Base-by-base conservation (phyloP, 805 yeast species). In the Wickerhamomyces hampshirensis region DNA sequence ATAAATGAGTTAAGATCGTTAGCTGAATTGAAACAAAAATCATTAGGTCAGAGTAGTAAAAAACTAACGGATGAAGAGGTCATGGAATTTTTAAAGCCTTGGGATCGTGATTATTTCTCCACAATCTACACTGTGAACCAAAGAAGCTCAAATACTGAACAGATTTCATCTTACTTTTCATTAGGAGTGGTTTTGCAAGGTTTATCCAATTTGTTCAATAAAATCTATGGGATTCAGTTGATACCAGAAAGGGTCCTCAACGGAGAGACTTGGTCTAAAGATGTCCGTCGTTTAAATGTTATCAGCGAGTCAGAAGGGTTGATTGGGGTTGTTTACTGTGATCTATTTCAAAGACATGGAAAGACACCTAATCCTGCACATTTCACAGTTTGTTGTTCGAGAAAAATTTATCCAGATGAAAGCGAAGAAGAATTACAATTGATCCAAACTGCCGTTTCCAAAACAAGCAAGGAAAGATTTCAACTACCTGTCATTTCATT, bases 371-470 rank as follows among this genome's bases (percentile, higher is more conserved):
- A 82, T 40, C 97, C 98, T 1, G 95, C 98, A 0, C 98, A 93
- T 61, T 93, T 86, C 62, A 93, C 98, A 0, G 85, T 93, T 6
- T 87, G 93, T 43, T 93, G 98, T 52, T 85, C 96, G n/a, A 72
- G 98, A 47, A 75, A 77, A 51, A 73, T 87, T 12, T 78, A 79
- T 49, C 68, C 71, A 1, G 71, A 69, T 35, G 83, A 77, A 48
- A 56, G 62, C 36, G 58, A 56, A 30, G 62, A 58, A 6, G 68
- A 68, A 15, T 50, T 50, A 29, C 53, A 58, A 15, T 43, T 60
- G 6, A 54, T 64, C 27, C 68, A 64, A 33, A 43, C 53, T 6
- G 64, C 64, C 5, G 48, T 50, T 19, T 39, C 63, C 10, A 66
- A 65, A 11, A 8, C 34, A 8, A 52, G 48, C 1, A 76, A 73